Conservation (phyloP, 2,329 filamentous ascomycete genomes). For the Didymella exigua region DNA sequence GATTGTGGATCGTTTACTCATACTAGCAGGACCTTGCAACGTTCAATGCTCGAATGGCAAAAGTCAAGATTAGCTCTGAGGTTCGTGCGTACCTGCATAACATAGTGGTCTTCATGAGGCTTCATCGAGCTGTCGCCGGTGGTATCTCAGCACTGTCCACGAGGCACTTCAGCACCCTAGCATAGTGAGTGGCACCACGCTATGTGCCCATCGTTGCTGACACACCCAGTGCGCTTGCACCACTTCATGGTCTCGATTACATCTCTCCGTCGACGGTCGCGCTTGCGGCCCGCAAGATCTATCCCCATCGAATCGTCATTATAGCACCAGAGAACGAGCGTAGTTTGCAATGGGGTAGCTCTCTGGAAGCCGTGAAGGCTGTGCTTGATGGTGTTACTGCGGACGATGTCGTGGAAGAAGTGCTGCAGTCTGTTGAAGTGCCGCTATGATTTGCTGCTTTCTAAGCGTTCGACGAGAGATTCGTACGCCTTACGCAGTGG, state of each 20-base stretch:
- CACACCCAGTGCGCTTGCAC: conserved; percentile 68
- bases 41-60: conserved; percentile 63
- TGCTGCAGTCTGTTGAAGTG: conserved; percentile 61
- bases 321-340: conserved; percentile 73
- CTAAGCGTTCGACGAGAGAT: not conserved
- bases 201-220: not conserved
- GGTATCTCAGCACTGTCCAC: conserved; percentile 81
- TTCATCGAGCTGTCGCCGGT: conserved; percentile 81
- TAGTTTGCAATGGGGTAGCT: conserved; percentile 93
- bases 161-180: conserved; percentile 72
- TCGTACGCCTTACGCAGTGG: conserved; percentile 1
- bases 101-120: conserved; percentile 81
- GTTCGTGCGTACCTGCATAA: conserved; percentile 86
- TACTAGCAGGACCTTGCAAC: conserved; percentile 58
- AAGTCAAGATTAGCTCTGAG: conserved; percentile 73
- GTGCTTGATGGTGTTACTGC: conserved; percentile 65
- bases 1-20: conserved; percentile 4
- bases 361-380: conserved; percentile 68
- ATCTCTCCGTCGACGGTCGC: conserved; percentile 83
- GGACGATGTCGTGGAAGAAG: conserved; percentile 63
- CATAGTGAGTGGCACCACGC: conserved; percentile 54
- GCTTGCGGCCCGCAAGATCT: conserved; percentile 84
- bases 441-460: conserved; percentile 53
- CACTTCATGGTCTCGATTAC: conserved; percentile 79
- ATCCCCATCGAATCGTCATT: conserved; percentile 80